Evolutionary conservation across 345 rosid genomes (phyloP), one percentile per base, ranked within the genome.

Genomic region (Lumnitzera littorea): DNA sequence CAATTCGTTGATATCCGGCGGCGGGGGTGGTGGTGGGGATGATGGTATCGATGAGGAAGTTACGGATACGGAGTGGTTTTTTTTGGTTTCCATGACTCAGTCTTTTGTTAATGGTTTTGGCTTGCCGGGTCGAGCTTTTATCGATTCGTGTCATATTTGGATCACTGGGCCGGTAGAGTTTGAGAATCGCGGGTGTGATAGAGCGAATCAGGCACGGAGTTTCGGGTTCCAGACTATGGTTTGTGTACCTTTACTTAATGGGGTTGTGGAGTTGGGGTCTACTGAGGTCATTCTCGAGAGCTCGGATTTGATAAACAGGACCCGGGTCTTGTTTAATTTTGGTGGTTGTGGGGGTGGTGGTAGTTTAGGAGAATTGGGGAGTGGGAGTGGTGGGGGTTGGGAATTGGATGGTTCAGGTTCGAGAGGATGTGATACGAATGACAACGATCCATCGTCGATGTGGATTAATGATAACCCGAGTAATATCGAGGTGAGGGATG

Each of bases 61-160:
- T 24, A 81, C 96, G 5, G 94, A 91, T 52, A 84, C 96, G 0
- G 98, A 91, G 67, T 89, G 98, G 98, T 91, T 89, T 78, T 91
- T 84, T 59, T 67, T 91, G 24, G 73, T 91, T 36, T 88, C 96
- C 10, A 91, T 91, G 96, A 91, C 89, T 9, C 91, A 91, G 50
- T 82, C 91, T 16, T 91, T 91, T 49, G 57, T 78, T 13, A 75
- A 66, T 23, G 91, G 96, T 5, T 13, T 63, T 36, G 97, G 91
- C 24, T 62, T 91, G 17, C 94, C 94, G 2, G 89, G 91, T 15
- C 91, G 81, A 67, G 89, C 91, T 24, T 77, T 82, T 47, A 76
- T 72, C 47, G 74, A 66, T 27, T 80, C 85, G 4, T 53, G 25
- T 14, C 82, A 87, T 20, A 69, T 78, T 20, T 91, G 97, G 97